phyloP scores from a whole-genome alignment of 768 basidiomycete species.

The Gloeostereum incarnatum region DNA sequence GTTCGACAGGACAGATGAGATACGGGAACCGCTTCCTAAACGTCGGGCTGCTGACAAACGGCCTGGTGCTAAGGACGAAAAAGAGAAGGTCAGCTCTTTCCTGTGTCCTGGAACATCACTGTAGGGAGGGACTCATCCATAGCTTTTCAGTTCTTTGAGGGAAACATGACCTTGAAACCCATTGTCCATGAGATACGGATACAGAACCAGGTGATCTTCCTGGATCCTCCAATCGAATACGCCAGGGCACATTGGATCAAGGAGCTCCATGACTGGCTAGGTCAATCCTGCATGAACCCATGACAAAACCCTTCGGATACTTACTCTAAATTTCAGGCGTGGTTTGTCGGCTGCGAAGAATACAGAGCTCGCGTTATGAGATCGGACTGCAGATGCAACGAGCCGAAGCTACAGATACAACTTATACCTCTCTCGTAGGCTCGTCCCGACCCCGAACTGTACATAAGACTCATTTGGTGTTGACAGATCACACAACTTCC shows the following conservation, averaged over 20 bases:
- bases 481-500: slow-evolving; percentile 63
- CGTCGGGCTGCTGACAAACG: slow-evolving; percentile 51
- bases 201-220: slow-evolving; percentile 97
- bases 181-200: slow-evolving; percentile 95
- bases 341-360: slow-evolving; percentile 77
- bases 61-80: slow-evolving; percentile 56
- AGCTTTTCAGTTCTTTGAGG: slow-evolving; percentile 51
- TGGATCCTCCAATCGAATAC: slow-evolving; percentile 95
- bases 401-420: slow-evolving; percentile 48
- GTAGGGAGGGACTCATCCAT: background rate
- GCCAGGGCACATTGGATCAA: slow-evolving; percentile 85
- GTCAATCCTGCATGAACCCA: slow-evolving; percentile 22
- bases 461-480: background rate
- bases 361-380: slow-evolving; percentile 95
- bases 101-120: too few relatives aligned
- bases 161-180: slow-evolving; percentile 69
- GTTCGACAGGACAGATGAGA: slow-evolving; percentile 72
- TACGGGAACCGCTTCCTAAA: slow-evolving; percentile 31
- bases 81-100: slow-evolving; percentile 56
- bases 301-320: background rate
- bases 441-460: too few relatives aligned
- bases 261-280: slow-evolving; percentile 86
- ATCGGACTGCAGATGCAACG: slow-evolving; percentile 90
- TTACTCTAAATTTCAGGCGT: slow-evolving; percentile 40
- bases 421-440: slow-evolving; percentile 76